Conservation (phyloP, 2,329 filamentous ascomycete species). For the Aspergillus clavatus region DNA sequence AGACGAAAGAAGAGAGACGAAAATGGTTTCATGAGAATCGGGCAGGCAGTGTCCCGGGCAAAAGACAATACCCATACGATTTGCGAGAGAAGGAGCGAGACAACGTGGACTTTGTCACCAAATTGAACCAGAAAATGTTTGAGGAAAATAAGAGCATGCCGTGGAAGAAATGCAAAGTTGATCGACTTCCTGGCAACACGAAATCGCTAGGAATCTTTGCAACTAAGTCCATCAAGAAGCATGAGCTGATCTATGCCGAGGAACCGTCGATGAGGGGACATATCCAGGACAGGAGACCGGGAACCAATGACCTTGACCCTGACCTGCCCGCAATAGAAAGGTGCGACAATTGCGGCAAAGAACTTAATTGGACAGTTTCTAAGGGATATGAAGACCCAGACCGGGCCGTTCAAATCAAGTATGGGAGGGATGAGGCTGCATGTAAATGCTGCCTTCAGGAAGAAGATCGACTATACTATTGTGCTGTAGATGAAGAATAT, state of each 20-base stretch:
- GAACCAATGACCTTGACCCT: constrained; percentile 2
- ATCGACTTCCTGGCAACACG: background rate
- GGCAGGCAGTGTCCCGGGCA: constrained; percentile 17
- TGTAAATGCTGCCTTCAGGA: constrained; percentile 8
- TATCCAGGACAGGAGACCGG: constrained; percentile 15
- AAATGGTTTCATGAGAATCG: constrained; percentile 22
- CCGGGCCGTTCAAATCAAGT: background rate
- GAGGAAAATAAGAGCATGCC: constrained; percentile 7
- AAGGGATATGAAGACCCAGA: background rate
- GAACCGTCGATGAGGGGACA: constrained; percentile 35
- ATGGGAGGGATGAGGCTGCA: constrained; percentile 2
- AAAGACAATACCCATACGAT: constrained; percentile 26
- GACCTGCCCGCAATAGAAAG: constrained; percentile 2
- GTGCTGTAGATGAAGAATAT: constrained; percentile 1
- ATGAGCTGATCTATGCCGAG: constrained; percentile 27
- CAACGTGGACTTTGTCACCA: constrained; percentile 13
- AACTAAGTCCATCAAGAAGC: constrained; percentile 18
- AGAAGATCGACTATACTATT: constrained; percentile 7
- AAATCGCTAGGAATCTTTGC: constrained; percentile 27
- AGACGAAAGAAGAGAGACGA: constrained; percentile 4
- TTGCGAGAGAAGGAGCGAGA: constrained; percentile 18
- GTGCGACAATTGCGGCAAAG: constrained; percentile 29
- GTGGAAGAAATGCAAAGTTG: constrained; percentile 11
- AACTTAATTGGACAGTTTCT: background rate
- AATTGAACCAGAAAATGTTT: constrained; percentile 23